These are phyloP conservation scores for Penicillium verhagenii DNA, from an alignment of 495 filamentous ascomycete genomes.

Conservation along the genomic window DNA sequence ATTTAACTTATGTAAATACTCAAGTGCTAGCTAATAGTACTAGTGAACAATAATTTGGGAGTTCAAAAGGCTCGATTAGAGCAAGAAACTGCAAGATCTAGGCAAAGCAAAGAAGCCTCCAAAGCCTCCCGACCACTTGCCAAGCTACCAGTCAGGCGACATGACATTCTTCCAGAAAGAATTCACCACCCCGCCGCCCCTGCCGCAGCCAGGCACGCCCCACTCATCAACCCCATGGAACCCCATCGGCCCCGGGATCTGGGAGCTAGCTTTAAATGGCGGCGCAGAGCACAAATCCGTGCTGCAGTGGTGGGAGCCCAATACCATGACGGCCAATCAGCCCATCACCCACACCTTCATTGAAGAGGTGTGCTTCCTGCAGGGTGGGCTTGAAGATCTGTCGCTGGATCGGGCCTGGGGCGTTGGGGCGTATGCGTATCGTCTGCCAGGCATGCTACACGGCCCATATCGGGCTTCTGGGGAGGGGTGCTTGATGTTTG, in stretches of 20 bases:
- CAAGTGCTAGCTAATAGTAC: too few species aligned
- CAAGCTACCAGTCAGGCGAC: background rate
- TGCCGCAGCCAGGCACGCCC: slow-evolving; percentile 16
- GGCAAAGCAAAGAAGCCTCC: background rate
- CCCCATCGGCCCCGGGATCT: slow-evolving; percentile 22
- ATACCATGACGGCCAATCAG: slow-evolving; percentile 4
- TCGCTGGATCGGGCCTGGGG: slow-evolving; percentile 19
- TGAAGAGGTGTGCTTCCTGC: slow-evolving; percentile 29
- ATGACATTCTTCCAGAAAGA: slow-evolving; percentile 24
- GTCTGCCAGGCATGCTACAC: slow-evolving; percentile 23
- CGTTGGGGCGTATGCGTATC: slow-evolving; percentile 26
- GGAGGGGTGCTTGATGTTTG: slow-evolving; percentile 27
- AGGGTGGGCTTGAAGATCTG: slow-evolving; percentile 25
- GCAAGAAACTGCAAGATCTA: background rate
- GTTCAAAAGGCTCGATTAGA: background rate
- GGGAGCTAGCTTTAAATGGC: slow-evolving; percentile 27
- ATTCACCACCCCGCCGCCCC: slow-evolving; percentile 20
- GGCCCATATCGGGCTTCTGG: slow-evolving; percentile 19
- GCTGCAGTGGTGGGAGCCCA: slow-evolving; percentile 29
- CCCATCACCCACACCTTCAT: slow-evolving; percentile 25
- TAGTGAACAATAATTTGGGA: too few species aligned
- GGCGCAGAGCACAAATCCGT: slow-evolving; percentile 17
- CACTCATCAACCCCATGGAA: slow-evolving; percentile 20
- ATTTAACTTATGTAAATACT: too few species aligned
- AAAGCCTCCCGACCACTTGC: too few species aligned